Percentiles rank a stretch among this genome's conserved stretches.
Conservation (phyloP, 2,329 filamentous ascomycete genomes). For the Colletotrichum sublineola region DNA sequence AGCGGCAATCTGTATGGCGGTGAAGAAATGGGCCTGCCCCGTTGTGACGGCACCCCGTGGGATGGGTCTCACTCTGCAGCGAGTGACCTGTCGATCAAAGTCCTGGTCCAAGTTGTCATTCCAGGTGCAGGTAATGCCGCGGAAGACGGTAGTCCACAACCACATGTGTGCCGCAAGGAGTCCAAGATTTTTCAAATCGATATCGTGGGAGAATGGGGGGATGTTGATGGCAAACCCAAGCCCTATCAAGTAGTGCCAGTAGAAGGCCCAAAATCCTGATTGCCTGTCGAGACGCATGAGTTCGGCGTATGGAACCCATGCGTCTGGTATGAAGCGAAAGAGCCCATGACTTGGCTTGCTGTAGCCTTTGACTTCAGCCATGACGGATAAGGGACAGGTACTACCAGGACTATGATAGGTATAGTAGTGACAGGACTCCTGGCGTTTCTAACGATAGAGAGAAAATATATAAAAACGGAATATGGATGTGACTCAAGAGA, state of each 20-base stretch:
- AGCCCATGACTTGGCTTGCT: conserved; percentile 12
- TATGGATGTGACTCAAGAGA: no score
- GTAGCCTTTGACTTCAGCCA: conserved; percentile 11
- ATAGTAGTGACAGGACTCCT: background rate
- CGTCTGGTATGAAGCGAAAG: conserved; percentile 15
- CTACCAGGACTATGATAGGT: no score
- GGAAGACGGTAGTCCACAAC: background rate
- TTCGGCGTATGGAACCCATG: conserved; percentile 19
- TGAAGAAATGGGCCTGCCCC: conserved; percentile 49
- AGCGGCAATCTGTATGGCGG: conserved; percentile 44
- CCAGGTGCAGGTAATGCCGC: conserved; percentile 44
- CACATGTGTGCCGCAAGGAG: background rate
- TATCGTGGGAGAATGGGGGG: background rate
- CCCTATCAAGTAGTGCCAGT: conserved; percentile 23
- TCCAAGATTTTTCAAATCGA: background rate
- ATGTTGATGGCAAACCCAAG: conserved; percentile 15
- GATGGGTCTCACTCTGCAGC: conserved; percentile 51
- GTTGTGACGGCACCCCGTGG: conserved; percentile 51
- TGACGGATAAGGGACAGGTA: background rate
- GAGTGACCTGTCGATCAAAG: conserved; percentile 49
- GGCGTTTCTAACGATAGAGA: background rate
- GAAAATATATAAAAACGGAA: background rate
- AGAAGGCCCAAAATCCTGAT: conserved; percentile 16
- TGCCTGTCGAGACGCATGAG: conserved; percentile 23
- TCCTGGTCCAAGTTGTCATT: conserved; percentile 53